phyloP scores from a whole-genome alignment of 2,329 filamentous ascomycete species.

The Colletotrichum sp. region DNA sequence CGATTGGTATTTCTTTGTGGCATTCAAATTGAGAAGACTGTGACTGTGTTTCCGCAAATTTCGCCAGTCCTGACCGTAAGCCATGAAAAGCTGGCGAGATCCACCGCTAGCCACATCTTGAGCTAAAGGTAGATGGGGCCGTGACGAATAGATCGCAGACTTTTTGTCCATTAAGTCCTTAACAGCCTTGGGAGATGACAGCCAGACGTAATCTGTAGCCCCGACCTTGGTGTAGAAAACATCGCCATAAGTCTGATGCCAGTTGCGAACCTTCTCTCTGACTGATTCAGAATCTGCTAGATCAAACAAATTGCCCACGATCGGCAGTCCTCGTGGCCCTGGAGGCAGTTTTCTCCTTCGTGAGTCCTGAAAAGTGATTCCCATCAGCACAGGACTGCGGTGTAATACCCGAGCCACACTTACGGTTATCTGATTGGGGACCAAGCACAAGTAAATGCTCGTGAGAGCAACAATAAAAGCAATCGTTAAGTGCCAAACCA shows the following conservation, averaged over 20 bases:
- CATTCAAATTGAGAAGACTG: slow-evolving; percentile 46
- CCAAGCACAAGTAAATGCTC: background rate
- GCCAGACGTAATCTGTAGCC: slow-evolving; percentile 50
- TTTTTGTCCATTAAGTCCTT: slow-evolving; percentile 20
- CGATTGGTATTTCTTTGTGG: slow-evolving; percentile 37
- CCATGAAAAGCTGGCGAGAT: slow-evolving; percentile 29
- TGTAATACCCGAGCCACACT: background rate
- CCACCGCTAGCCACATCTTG: slow-evolving; percentile 16
- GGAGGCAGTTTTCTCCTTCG: background rate
- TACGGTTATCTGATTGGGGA: background rate
- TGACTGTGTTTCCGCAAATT: slow-evolving; percentile 48
- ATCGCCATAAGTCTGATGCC: slow-evolving; percentile 48
- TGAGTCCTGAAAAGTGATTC: background rate
- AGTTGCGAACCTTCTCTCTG: slow-evolving; percentile 21
- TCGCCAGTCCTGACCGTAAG: slow-evolving; percentile 46
- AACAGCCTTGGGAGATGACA: slow-evolving; percentile 46
- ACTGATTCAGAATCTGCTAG: background rate
- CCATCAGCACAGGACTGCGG: background rate
- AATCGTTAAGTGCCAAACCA: background rate
- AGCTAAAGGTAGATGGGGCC: background rate
- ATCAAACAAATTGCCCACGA: background rate
- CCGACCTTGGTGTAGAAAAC: slow-evolving; percentile 52
- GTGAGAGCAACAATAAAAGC: background rate
- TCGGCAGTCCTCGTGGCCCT: background rate
- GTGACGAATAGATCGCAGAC: background rate